Base-by-base conservation (phyloP, 192 early-diverging fungal species). In the Coemansia asiatica region DNA sequence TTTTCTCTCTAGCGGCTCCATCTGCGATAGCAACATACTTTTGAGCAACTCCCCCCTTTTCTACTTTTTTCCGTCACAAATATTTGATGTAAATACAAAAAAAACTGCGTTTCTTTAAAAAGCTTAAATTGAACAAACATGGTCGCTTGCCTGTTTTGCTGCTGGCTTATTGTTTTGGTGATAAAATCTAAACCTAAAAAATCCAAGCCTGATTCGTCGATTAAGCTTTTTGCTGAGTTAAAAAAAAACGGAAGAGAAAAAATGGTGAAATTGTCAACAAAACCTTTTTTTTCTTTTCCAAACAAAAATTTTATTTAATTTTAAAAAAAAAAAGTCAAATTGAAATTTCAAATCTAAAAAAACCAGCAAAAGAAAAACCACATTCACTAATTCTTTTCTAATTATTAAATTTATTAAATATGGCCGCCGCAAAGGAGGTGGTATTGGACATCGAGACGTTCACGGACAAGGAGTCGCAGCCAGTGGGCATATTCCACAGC, bases 401-500 rank as follows among this genome's bases (percentile, higher is more conserved):
- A 36, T 36, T 36, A 6, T 10, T 10, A 33, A 29, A n/a, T n/a
- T n/a, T n/a, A n/a, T n/a, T n/a, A n/a, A 57, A 12, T 8, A 61
- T 68, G 67, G 56, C 60, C 6, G 56, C 60, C 6, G 29, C 55
- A 18, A n/a, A 60, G 25, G 48, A 59, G 10, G 55, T 60, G 13
- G 64, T 47, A 18, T 66, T 55, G 49, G 71, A 69, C 22, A 79
- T 79, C 31, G 57, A 66, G 44, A 36, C 26, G 59, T 79, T 56
- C 35, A 69, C 64, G 7, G 76, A 73, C 40, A 63, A 69, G 64
- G 63, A 59, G 18, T 68, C 69, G 54, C 78, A 81, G 73, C 35
- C 67, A 36, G 71, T 79, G 61, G 76, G 74, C 38, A 64, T 79
- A 48, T 26, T 74, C 49, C 76, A 79, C 58, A 50, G 63, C 60